Percentiles rank a stretch among this genome's conserved stretches.
These are phyloP conservation scores for Erodium chrysanthum DNA, from an alignment of 441 rosid species.

Conservation along the genomic window DNA sequence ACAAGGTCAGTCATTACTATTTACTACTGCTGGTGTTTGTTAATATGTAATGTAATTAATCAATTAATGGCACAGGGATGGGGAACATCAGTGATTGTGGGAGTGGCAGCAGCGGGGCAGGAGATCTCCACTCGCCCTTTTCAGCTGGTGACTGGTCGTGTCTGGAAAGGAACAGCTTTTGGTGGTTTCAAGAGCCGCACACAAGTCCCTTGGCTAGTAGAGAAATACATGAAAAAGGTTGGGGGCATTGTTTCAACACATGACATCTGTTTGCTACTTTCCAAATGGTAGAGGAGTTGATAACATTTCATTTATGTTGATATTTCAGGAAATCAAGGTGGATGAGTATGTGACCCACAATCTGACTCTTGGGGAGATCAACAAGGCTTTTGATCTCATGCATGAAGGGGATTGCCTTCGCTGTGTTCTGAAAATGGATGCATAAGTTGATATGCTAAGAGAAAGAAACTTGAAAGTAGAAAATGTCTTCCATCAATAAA, in stretches of 20 bases:
- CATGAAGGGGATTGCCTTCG: conserved; percentile 84
- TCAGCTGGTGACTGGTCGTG: conserved; percentile 96
- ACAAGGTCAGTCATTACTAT: conserved; percentile 44
- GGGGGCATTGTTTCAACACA: too few relatives aligned
- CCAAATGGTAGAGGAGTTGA: too few relatives aligned
- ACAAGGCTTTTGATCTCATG: conserved; percentile 74
- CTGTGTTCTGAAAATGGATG: conserved; percentile 56
- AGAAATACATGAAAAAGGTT: conserved; percentile 89
- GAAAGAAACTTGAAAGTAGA: too few relatives aligned
- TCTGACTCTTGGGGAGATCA: conserved; percentile 68
- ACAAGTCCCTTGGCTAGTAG: conserved; percentile 98
- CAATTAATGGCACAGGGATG: conserved; percentile 64
- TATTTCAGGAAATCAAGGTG: conserved; percentile 77
- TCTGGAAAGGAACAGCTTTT: conserved; percentile 98
- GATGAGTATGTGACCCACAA: conserved; percentile 82
- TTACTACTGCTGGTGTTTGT: too few relatives aligned
- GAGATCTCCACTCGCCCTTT: conserved; percentile 91
- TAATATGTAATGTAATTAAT: too few relatives aligned
- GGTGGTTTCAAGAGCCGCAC: conserved; percentile 99
- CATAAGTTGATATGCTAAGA: background rate
- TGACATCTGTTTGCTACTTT: too few relatives aligned
- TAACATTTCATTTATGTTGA: too few relatives aligned
- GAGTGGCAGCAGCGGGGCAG: conserved; percentile 97
- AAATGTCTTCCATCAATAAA: too few relatives aligned
- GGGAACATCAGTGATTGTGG: conserved; percentile 92